These are phyloP conservation scores for Metarhizium guizhouense DNA, from an alignment of 2,329 filamentous ascomycete genomes.

Conservation along the genomic window DNA sequence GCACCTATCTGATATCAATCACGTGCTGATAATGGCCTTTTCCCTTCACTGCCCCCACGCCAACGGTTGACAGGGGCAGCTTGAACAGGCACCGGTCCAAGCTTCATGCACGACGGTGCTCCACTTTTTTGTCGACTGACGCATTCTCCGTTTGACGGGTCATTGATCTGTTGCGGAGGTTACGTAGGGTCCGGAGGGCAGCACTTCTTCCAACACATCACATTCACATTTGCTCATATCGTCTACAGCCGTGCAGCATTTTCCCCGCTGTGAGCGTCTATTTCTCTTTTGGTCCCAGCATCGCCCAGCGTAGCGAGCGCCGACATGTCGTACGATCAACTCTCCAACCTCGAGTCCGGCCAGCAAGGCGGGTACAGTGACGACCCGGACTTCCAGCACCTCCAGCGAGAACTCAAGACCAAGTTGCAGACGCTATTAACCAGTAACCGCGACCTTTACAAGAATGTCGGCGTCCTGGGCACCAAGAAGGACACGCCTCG, in stretches of 20 bases:
- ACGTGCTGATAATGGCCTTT: conserved; percentile 18
- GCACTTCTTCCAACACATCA: no score
- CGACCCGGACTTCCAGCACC: conserved; percentile 81
- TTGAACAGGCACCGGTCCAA: not conserved
- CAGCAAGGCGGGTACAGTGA: conserved; percentile 74
- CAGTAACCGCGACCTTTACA: conserved; percentile 76
- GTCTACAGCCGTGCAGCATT: no score
- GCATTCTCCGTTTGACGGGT: not conserved
- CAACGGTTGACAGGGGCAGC: not conserved
- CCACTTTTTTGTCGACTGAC: not conserved
- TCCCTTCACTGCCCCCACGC: no score
- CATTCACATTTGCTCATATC: no score
- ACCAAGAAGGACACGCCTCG: conserved; percentile 87
- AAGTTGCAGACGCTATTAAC: conserved; percentile 83
- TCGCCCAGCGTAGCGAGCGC: not conserved
- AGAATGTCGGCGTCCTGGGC: conserved; percentile 77
- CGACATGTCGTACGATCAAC: conserved; percentile 83
- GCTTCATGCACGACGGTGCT: not conserved
- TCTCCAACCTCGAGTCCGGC: conserved; percentile 74
- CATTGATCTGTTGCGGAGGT: no score
- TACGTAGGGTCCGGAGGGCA: no score
- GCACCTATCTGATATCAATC: conserved; percentile 7
- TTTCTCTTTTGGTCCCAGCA: not conserved
- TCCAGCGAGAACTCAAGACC: conserved; percentile 76
- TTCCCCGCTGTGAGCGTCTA: not conserved